Evolutionary conservation across 305 asterid species (phyloP), one percentile per base, ranked within the genome.

Genomic region (Fraxinus angustifolia): DNA sequence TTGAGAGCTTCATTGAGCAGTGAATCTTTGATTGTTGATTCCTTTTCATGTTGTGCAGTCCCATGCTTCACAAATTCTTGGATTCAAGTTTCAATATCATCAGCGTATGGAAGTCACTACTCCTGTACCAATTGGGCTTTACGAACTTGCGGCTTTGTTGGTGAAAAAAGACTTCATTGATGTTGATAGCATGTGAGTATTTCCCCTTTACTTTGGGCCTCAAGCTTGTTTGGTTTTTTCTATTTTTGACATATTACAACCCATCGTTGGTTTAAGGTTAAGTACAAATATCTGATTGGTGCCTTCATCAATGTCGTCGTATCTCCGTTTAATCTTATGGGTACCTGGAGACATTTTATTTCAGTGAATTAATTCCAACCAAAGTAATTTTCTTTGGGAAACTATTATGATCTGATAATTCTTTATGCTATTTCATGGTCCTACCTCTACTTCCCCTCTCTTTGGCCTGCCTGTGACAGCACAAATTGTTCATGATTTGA

Each of bases 31-130:
- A 36, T 48, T 35, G 38, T 12, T 30, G 30, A 23, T 81, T 80
- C 73, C 53, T 81, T 82, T 80, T 75, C 40, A 36, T 86, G 48
- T 81, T 82, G 79, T 90, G 81, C 94, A 96, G 99, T 96, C 98
- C 82, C 97, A 93, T 84, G 98, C 98, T 80, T 91, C 99, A 31
- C 99, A 96, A 83, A 91, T 96, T 84, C 93, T 96, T 81, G 98
- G 98, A 80, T 94, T 94, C 87, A 96, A 94, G 91, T 96, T 96
- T 84, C 97, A 94, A 86, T 93, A 92, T 87, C 94, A 93, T 83
- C 98, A 96, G 89, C 93, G 95, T 6, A 78, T 83, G 85, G 99
- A 96, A 84, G 89, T 92, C n/a, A 85, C 80, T 79, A 82, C 78
- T 83, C 91, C 92, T 78, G 96, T 90, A 48, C 99, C 99, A 8